A percentile compares a stretch with the other conserved stretches of the same genome.
Evolutionary conservation across 208 protist species (phyloP).

Genomic region (Porcisia hertigi): DNA sequence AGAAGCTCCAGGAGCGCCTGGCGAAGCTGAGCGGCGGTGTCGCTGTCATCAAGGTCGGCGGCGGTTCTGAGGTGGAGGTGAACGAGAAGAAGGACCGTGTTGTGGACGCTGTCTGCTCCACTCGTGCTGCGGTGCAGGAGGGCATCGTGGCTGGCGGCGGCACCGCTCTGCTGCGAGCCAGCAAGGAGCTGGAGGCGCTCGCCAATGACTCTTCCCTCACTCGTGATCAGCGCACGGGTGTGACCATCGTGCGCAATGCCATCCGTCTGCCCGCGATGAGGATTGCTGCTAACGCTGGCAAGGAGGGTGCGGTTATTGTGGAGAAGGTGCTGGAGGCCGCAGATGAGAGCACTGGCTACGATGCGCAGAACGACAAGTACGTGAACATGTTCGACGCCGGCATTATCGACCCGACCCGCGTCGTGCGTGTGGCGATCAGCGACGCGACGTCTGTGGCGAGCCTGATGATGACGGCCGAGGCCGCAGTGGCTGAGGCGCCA

Average conservation of each 20-base stretch:
- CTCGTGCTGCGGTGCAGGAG: conserved; percentile 98
- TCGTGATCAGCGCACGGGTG: conserved; percentile 96
- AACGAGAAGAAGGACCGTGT: conserved; percentile 99
- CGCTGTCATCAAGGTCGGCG: conserved; percentile 97
- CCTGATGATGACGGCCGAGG: conserved; percentile 97
- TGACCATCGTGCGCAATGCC: conserved; percentile 95
- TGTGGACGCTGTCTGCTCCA: conserved; percentile 98
- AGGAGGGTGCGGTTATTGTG: conserved; percentile 97
- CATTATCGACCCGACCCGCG: conserved; percentile 99
- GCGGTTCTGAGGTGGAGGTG: conserved; percentile 98
- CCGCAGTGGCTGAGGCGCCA: conserved; percentile 71
- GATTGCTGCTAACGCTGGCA: conserved; percentile 98
- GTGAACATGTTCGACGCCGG: conserved; percentile 98
- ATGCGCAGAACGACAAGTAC: conserved; percentile 94
- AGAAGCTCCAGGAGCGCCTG: conserved; percentile 98
- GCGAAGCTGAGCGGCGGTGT: conserved; percentile 98
- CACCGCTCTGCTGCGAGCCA: conserved; percentile 95
- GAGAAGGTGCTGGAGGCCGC: conserved; percentile 93
- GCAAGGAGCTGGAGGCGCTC: conserved; percentile 84
- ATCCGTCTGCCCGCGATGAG: conserved; percentile 91
- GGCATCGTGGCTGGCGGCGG: conserved; percentile 99
- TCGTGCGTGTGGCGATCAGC: conserved; percentile 96
- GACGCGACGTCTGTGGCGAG: conserved; percentile 97
- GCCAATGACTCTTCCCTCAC: conserved; percentile 53
- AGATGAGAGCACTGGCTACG: conserved; percentile 92